Evolutionary conservation across 768 basidiomycete species (phyloP).

Genomic region (Lactarius hatsudake): DNA sequence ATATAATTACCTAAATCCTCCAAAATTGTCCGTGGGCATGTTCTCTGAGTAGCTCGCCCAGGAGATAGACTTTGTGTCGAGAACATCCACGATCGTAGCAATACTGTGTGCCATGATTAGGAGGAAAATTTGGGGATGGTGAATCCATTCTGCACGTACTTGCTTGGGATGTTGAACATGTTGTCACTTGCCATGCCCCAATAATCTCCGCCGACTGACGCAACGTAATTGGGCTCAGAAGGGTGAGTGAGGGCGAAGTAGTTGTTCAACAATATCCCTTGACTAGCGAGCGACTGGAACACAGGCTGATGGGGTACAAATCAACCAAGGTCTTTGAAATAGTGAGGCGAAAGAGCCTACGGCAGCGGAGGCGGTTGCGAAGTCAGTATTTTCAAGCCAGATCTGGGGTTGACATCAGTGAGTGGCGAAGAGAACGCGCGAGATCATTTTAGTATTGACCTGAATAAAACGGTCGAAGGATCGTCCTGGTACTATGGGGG

Average conservation of each 20-base stretch:
- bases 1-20: slow-evolving; percentile 18
- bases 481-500: background rate
- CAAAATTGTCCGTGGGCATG: slow-evolving; percentile 49
- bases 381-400: slow-evolving; percentile 16
- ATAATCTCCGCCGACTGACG: slow-evolving; percentile 5
- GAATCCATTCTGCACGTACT: background rate
- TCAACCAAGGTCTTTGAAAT: background rate
- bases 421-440: background rate
- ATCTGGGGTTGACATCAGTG: background rate
- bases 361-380: background rate
- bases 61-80: slow-evolving; percentile 2
- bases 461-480: slow-evolving; percentile 17
- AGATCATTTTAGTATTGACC: background rate
- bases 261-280: slow-evolving; percentile 8
- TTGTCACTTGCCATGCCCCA: slow-evolving; percentile 14
- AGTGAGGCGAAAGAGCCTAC: slow-evolving; percentile 3
- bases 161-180: slow-evolving; percentile 10
- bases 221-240: slow-evolving; percentile 20
- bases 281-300: slow-evolving; percentile 6
- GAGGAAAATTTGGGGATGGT: background rate
- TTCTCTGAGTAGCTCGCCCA: slow-evolving; percentile 42
- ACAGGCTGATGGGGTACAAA: background rate
- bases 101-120: background rate
- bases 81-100: slow-evolving; percentile 13
- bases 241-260: slow-evolving; percentile 15